Evolutionary conservation across 176 grass and related monocot genomes (phyloP).

Genomic region (Aechmea fasciata): DNA sequence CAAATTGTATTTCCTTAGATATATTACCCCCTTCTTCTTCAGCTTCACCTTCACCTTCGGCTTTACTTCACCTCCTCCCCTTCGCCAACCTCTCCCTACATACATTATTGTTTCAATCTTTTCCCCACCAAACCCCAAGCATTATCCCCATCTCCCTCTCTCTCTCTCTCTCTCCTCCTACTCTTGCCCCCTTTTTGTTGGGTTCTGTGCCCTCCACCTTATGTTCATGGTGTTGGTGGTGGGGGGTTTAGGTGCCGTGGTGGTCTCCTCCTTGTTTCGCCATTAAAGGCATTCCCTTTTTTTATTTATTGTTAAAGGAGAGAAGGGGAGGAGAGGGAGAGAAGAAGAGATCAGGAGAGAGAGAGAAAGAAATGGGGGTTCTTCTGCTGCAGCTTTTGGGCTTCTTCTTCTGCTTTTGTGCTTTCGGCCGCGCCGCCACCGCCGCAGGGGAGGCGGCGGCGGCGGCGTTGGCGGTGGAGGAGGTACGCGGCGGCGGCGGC

Average conservation of each 20-base stretch:
- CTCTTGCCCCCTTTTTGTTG: too few relatives aligned
- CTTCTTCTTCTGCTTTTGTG: conserved; percentile 26
- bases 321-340: not conserved
- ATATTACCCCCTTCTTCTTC: too few relatives aligned
- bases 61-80: not conserved
- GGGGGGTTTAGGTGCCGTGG: not conserved
- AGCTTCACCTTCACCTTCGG: not conserved
- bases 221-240: not conserved
- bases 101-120: not conserved
- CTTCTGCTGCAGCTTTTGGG: conserved; percentile 18
- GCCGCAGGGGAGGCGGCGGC: conserved; percentile 7
- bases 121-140: not conserved
- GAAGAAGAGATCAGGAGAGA: conserved; percentile 17
- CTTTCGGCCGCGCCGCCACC: conserved; percentile 3
- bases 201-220: too few relatives aligned
- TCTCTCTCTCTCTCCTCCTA: not conserved
- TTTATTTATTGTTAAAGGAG: not conserved
- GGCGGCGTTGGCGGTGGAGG: conserved; percentile 30
- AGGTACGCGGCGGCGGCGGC: conserved; percentile 42
- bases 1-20: too few relatives aligned
- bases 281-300: conserved; percentile 1
- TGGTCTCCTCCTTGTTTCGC: not conserved
- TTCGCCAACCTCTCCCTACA: not conserved
- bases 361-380: conserved; percentile 21
- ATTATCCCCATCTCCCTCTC: not conserved